Evolutionary conservation across 139 green algal genomes (phyloP).

Genomic region (Tetraselmis striata): DNA sequence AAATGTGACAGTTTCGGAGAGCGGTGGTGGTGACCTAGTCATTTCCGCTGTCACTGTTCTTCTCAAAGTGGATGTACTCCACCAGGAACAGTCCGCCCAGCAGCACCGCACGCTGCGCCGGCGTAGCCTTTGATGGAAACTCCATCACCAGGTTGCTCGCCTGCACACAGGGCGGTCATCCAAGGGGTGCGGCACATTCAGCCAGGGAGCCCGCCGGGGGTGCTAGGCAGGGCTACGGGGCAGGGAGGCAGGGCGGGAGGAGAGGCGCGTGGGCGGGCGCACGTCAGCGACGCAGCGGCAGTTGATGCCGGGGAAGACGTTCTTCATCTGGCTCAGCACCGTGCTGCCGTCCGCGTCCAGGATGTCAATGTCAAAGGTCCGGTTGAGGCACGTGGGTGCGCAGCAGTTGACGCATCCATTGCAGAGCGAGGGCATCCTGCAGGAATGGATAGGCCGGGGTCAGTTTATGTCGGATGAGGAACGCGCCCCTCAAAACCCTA

Average conservation of each 20-base stretch:
- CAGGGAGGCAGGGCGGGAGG: no score
- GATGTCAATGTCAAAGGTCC: not conserved
- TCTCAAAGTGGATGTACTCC: not conserved
- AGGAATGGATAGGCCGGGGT: no score
- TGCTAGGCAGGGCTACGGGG: no score
- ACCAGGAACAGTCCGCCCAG: not conserved
- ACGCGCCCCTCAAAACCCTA: no score
- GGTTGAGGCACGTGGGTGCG: not conserved
- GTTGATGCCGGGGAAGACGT: not conserved
- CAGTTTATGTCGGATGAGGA: no score
- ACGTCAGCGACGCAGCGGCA: not conserved
- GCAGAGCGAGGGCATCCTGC: not conserved
- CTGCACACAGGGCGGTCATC: no score
- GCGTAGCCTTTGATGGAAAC: not conserved
- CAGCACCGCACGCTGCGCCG: not conserved
- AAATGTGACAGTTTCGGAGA: no score
- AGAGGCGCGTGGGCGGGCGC: no score
- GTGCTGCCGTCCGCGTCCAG: not conserved
- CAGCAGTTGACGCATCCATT: not conserved
- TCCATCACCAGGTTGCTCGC: not conserved
- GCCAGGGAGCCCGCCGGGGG: no score
- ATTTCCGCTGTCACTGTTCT: not conserved
- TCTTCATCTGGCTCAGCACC: not conserved
- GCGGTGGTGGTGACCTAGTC: no score
- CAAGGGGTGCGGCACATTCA: no score